A percentile compares a stretch with the other conserved stretches of the same genome.
These are phyloP conservation scores for Eucalyptus leucophloia DNA, from an alignment of 345 rosid genomes.

Conservation along the genomic window DNA sequence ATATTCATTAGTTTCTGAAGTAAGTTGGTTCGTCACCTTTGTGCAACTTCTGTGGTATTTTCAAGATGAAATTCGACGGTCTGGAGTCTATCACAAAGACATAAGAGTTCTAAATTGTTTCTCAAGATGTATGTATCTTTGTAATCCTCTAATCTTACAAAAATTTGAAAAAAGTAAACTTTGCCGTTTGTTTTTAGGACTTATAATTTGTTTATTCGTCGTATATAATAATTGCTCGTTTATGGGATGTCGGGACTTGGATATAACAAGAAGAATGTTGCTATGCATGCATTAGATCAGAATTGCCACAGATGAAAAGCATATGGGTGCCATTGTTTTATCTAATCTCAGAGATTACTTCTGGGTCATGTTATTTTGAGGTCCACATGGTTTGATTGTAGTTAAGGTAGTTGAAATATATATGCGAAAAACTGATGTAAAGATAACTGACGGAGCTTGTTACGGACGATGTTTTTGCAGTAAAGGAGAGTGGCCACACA, in stretches of 20 bases:
- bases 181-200: not conserved
- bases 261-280: not conserved
- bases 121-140: not conserved
- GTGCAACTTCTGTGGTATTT: not conserved
- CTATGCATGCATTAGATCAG: not conserved
- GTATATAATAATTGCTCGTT: not conserved
- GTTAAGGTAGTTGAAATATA: not conserved
- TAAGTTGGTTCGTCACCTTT: not conserved
- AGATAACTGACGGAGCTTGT: not conserved
- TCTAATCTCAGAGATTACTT: not conserved
- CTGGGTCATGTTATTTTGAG: not conserved
- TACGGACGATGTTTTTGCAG: not conserved
- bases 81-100: not conserved
- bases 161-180: not conserved
- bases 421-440: not conserved
- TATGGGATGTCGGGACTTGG: not conserved
- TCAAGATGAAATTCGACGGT: not conserved
- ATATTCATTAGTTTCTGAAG: not conserved
- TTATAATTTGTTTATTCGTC: not conserved
- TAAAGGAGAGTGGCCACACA: slow-evolving; percentile 7
- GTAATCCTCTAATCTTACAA: not conserved
- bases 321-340: not conserved
- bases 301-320: not conserved
- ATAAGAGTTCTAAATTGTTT: not conserved
- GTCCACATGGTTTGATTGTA: not conserved